Conservation (phyloP, 495 filamentous ascomycete genomes). For the Penicillium herquei region DNA sequence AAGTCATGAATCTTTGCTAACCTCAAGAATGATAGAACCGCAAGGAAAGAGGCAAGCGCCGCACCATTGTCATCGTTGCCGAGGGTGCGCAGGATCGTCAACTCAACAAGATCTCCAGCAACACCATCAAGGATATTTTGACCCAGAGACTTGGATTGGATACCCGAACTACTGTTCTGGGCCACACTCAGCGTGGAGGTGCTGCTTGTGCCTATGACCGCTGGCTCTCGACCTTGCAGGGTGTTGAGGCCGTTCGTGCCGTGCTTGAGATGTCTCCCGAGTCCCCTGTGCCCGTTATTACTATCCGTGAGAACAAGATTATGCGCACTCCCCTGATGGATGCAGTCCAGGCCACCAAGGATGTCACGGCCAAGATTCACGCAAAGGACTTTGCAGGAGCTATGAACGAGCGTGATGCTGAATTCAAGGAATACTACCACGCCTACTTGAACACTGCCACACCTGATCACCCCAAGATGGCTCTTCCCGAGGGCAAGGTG, state of each 20-base stretch:
- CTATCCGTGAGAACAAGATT: constrained; percentile 98
- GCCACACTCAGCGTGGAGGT: constrained; percentile 94
- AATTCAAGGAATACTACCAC: constrained; percentile 90
- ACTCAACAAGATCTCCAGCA: constrained; percentile 78
- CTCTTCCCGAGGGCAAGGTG: constrained; percentile 73
- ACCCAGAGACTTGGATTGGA: constrained; percentile 78
- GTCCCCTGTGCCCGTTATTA: constrained; percentile 90
- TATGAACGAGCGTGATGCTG: constrained; percentile 83
- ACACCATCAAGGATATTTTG: constrained; percentile 81
- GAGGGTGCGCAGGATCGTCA: constrained; percentile 89
- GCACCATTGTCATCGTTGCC: constrained; percentile 97
- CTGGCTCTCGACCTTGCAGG: constrained; percentile 89
- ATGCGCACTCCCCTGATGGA: constrained; percentile 82
- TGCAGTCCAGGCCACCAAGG: constrained; percentile 80
- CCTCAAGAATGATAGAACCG: constrained; percentile 71
- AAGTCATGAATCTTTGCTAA: not conserved
- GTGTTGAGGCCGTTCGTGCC: constrained; percentile 93
- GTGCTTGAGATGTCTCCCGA: constrained; percentile 90
- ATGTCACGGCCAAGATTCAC: constrained; percentile 77
- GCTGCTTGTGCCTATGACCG: constrained; percentile 91
- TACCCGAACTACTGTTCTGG: constrained; percentile 91
- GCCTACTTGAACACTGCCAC: constrained; percentile 88
- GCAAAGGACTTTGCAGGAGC: constrained; percentile 79
- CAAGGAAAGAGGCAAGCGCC: constrained; percentile 77
- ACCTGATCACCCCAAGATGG: constrained; percentile 58